Percentiles rank a stretch among this genome's conserved stretches.
These are phyloP conservation scores for Solanum commersonii DNA, from an alignment of 257 asterid species.

Conservation along the genomic window DNA sequence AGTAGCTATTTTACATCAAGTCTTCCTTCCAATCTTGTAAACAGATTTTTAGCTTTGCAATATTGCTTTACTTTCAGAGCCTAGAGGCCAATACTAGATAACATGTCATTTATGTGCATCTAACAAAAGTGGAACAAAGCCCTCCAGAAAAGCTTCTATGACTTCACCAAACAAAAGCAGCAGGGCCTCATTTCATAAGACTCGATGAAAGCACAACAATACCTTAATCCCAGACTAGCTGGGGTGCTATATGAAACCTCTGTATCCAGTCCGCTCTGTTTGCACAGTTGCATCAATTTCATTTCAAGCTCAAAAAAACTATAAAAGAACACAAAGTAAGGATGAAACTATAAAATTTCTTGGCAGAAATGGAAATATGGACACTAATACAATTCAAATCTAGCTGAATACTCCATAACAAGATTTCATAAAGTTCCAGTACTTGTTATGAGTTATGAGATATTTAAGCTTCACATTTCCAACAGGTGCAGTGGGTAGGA, in stretches of 20 bases:
- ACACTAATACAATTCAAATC: too few relatives aligned
- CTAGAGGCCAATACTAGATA: neutral
- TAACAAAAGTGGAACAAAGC: neutral
- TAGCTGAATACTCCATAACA: too few relatives aligned
- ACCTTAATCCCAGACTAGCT: neutral
- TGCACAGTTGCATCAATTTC: neutral
- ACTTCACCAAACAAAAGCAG: neutral
- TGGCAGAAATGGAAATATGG: too few relatives aligned
- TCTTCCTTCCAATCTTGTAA: neutral
- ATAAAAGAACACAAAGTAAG: neutral
- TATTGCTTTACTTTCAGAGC: neutral
- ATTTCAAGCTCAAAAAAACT: neutral
- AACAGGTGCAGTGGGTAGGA: too few relatives aligned
- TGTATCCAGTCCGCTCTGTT: neutral
- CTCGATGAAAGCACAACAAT: neutral
- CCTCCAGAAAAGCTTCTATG: neutral
- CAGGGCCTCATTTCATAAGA: neutral
- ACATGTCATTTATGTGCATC: neutral
- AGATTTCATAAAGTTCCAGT: too few relatives aligned
- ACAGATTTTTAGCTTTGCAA: neutral
- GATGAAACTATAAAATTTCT: neutral
- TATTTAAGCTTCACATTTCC: too few relatives aligned
- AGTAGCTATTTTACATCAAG: neutral
- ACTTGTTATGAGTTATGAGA: too few relatives aligned
- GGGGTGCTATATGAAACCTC: neutral